Evolutionary conservation across 371 early-diverging fungal genomes (phyloP), one percentile per base, ranked within the genome.

Genomic region (Coemansia sp.): DNA sequence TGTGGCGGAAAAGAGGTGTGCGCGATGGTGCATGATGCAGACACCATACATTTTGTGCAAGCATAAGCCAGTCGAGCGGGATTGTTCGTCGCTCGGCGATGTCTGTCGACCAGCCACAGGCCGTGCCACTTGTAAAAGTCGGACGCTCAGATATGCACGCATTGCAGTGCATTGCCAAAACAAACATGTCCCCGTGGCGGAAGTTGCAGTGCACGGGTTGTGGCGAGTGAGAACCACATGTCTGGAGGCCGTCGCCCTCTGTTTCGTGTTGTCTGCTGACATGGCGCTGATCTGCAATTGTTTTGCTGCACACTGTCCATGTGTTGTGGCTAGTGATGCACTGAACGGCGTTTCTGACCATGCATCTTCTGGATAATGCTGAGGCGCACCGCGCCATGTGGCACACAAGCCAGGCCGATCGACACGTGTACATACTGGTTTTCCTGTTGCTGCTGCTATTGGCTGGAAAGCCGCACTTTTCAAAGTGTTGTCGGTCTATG

Each of bases 321-420:
- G 55, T 8, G 55, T 3, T 31, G 55, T 54, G 55, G 55, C 55
- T 24, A 54, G 55, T 54, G 55, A 54, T n/a, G 31, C 31, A 31
- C 55, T 16, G 26, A n/a, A 18, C 7, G 7, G 16, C 27, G 13
- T 31, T 18, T 54, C n/a, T 45, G 26, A 16, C 13, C 27, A 16
- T 54, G 10, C n/a, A 52, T 29, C 14, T 45, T 45, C n/a, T 45
- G 45, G 45, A 14, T 14, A 45, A 16, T 5, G 45, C 45, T n/a
- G 45, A 45, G 45, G 45, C 45, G 45, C n/a, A n/a, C 45, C n/a
- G 5, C 45, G 16, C 45, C n/a, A 16, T n/a, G 45, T 45, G 45
- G 45, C 45, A 45, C 45, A 45, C n/a, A n/a, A 45, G 1, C n/a
- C 45, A 16, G 11, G n/a, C 45, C 14, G 16, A 45, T 45, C 45